phyloP scores from a whole-genome alignment of 192 early-diverging fungal genomes.

The Paraglomus brasilianum region DNA sequence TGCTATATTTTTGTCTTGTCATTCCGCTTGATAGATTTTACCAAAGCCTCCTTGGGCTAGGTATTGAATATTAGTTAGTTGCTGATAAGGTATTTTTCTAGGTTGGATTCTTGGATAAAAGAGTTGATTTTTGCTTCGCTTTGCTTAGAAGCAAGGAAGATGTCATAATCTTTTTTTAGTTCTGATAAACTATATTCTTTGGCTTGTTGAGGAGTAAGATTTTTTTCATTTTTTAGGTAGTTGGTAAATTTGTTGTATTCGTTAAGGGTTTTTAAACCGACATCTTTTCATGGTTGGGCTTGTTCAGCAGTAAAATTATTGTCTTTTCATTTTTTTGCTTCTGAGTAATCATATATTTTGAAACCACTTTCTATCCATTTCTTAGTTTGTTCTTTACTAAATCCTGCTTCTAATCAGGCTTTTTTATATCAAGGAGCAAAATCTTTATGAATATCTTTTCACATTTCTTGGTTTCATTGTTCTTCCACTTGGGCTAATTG shows the following conservation, averaged over 20 bases:
- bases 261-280: too few relatives aligned
- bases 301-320: too few relatives aligned
- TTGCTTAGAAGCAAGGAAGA: too few relatives aligned
- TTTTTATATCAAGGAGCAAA: conserved; percentile 15
- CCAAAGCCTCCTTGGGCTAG: not conserved
- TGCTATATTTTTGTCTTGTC: not conserved
- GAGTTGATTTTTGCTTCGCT: too few relatives aligned
- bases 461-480: conserved; percentile 1
- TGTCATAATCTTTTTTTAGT: too few relatives aligned
- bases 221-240: too few relatives aligned
- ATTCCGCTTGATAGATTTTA: conserved; percentile 8
- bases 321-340: too few relatives aligned
- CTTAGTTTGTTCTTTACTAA: conserved; percentile 8
- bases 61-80: conserved; percentile 11
- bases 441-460: conserved; percentile 13
- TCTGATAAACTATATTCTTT: too few relatives aligned
- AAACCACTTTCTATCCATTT: not conserved
- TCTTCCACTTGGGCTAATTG: conserved; percentile 1
- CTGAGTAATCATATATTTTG: not conserved
- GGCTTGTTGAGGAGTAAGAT: too few relatives aligned
- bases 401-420: conserved; percentile 10
- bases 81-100: conserved; percentile 6
- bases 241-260: too few relatives aligned
- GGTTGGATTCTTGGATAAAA: too few relatives aligned
- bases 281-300: too few relatives aligned